Base-by-base conservation (phyloP, 2,329 filamentous ascomycete species). In the Xylaria multiplex region DNA sequence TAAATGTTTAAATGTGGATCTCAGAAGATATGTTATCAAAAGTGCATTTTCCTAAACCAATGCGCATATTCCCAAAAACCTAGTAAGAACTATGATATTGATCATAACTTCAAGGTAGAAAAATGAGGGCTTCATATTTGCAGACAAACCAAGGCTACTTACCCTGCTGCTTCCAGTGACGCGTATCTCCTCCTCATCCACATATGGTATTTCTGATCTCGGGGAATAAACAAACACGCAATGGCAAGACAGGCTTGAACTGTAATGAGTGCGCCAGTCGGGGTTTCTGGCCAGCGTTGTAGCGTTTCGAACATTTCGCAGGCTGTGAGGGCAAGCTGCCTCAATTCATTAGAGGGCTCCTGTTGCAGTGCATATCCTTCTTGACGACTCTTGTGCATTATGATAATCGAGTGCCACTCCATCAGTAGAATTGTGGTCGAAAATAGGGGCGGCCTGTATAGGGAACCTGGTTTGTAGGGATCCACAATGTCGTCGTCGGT, bases 161-260 rank as follows among this genome's bases (percentile, higher is more conserved):
- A 96, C 93, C 94, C 94, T 75, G 89, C 82, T 66, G 85, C 85
- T 79, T 98, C 95, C 52, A 97, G 84, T 59, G 87, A 81, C 19
- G 93, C 93, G 77, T 97, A 89, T 77, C 92, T 95, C 71, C 86
- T 85, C 67, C 93, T 88, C 69, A 90, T 85, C 94, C 94, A 98
- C 83, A 89, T 88, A 9, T 88, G 86, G 75, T 96, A 89, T 69
- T 84, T 88, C 30, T 82, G 75, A 67, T 97, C 91, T 69, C 88
- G 89, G 0, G 91, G 93, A n/a, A 97, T 79, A 74, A 96, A 96
- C 58, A 97, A 81, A 11, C 88, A 86, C 1, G 91, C 88, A 64
- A 97, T 90, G 0, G 89, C 90, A 42, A 98, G 81, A 71, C 88
- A 89, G 13, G 92, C 88, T 75, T 97, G 93, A 48, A 91, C 87